phyloP scores from a whole-genome alignment of 495 filamentous ascomycete genomes.

The Filosporella fistucella region DNA sequence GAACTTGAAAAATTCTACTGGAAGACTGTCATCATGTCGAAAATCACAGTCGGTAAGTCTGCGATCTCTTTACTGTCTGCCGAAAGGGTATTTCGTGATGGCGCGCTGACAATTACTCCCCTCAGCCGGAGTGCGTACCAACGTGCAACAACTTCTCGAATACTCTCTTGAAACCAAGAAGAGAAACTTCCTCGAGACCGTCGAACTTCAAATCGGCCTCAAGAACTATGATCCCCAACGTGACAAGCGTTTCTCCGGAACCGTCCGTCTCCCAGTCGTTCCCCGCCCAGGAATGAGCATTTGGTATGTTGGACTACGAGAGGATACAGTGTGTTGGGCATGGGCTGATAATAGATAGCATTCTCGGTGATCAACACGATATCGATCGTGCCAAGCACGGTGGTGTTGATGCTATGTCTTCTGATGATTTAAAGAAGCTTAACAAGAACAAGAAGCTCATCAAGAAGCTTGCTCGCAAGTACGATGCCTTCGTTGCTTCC shows the following conservation, averaged over 20 bases:
- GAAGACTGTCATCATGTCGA: constrained; percentile 75
- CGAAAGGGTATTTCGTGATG: background rate
- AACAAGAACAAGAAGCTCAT: constrained; percentile 99
- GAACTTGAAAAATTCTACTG: constrained; percentile 49
- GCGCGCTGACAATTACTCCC: constrained; percentile 24
- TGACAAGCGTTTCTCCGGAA: constrained; percentile 99
- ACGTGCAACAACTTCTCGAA: constrained; percentile 84
- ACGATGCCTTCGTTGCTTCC: constrained; percentile 97
- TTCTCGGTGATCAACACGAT: constrained; percentile 99
- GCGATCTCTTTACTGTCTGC: background rate
- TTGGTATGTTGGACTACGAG: constrained; percentile 57
- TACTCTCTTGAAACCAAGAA: constrained; percentile 98
- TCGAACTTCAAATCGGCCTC: constrained; percentile 94
- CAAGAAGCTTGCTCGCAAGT: constrained; percentile 99
- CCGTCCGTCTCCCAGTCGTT: constrained; percentile 85
- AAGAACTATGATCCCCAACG: constrained; percentile 99
- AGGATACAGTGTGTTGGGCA: constrained; percentile 15
- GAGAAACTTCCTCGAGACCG: constrained; percentile 97
- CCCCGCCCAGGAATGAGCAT: constrained; percentile 92
- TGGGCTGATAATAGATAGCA: constrained; percentile 39
- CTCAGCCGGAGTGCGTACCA: constrained; percentile 90
- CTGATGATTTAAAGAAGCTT: constrained; percentile 98
- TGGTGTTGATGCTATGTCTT: constrained; percentile 93
- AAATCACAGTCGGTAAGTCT: constrained; percentile 79
- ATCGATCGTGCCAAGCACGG: constrained; percentile 99